A percentile compares a stretch with the other conserved stretches of the same genome.
Conservation (phyloP, 2,329 filamentous ascomycete genomes). For the Curvularia lunata region DNA sequence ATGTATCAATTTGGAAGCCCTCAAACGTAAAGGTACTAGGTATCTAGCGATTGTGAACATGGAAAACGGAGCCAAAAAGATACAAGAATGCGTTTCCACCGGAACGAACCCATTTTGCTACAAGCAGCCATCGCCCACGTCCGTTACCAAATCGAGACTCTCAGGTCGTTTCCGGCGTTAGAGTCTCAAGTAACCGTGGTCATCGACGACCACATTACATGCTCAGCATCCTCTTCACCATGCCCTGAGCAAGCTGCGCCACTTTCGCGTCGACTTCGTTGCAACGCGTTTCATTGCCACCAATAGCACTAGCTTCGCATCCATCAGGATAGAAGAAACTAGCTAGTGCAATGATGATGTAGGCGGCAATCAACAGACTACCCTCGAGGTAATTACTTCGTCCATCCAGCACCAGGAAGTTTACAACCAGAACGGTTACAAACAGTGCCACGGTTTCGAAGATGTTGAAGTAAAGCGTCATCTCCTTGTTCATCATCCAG, state of each 20-base stretch:
- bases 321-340: constrained; percentile 59
- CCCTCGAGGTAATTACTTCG: constrained; percentile 85
- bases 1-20: constrained; percentile 9
- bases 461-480: constrained; percentile 68
- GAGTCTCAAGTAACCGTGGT: neutral
- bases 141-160: neutral
- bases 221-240: constrained; percentile 30
- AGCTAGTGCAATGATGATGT: constrained; percentile 74
- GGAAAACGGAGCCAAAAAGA: neutral
- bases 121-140: neutral
- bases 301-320: constrained; percentile 53
- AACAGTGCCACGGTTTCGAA: constrained; percentile 76
- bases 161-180: neutral
- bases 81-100: neutral
- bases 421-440: constrained; percentile 81
- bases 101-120: constrained; percentile 14
- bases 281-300: constrained; percentile 47
- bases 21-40: constrained; percentile 3
- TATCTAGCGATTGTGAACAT: constrained; percentile 6
- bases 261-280: constrained; percentile 4
- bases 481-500: constrained; percentile 76
- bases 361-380: constrained; percentile 75
- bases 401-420: constrained; percentile 84
- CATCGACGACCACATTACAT: constrained; percentile 13
- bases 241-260: constrained; percentile 16